Base-by-base conservation (phyloP, 2,329 filamentous ascomycete species). In the Monilinia vaccinii-corymbosi region DNA sequence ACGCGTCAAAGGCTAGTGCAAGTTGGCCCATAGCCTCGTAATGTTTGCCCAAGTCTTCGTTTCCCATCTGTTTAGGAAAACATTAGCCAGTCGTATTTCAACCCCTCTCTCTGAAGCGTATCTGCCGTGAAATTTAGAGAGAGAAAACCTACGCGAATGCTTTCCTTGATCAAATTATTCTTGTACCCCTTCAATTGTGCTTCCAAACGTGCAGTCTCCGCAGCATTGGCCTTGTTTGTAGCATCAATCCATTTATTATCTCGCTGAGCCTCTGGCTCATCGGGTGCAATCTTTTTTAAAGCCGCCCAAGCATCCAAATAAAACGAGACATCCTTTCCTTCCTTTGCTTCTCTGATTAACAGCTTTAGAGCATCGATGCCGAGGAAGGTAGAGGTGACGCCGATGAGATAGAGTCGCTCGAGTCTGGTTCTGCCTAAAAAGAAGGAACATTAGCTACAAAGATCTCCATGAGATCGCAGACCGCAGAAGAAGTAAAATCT, bases 151-250 rank as follows among this genome's bases (percentile, higher is more conserved):
- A 95, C 91, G 67, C 92, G 77, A 69, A 97, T 96, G 76, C 91
- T 97, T 76, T 99, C 94, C 72, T 97, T 96, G 68, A 99, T 91
- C 47, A 97, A 76, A 69, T 97, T 99, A 71, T 97, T 96, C 75
- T 94, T 96, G 74, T 97, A 97, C 1, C 87, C 87, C 73, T 91
- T 92, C 23, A 99, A 78, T 73, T 97, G 91, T 18, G 81, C 77
- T 71, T 97, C 91, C 59, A 97, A 78, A n/a, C 88, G 83, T 59
- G 84, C 79, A 0, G 86, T 86, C 73, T 96, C 88, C 1, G 77
- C 75, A 66, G 83, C 82, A 68, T 92, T 89, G 56, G 81, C 76
- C 63, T 82, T 83, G 25, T 85, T 82, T 42, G 81, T 87, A 61
- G 76, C 78, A 9, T 87, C 81, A n/a, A 87, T 80, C 93, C 93